phyloP scores from a whole-genome alignment of 148 eudicot genomes.

The Tetragonia tetragonoides region DNA sequence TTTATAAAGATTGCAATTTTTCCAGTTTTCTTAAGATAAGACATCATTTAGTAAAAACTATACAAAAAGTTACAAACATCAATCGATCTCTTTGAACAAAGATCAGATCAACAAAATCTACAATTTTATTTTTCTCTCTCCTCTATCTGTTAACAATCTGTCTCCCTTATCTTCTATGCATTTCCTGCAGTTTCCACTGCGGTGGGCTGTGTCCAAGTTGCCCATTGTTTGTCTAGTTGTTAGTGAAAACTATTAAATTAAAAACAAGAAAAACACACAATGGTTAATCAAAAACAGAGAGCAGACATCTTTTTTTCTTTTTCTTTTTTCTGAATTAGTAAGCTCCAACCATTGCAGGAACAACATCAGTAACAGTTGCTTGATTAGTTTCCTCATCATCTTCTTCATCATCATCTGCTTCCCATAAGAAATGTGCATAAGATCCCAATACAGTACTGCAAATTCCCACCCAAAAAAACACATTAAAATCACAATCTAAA shows the following conservation, averaged over 20 bases:
- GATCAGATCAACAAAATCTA: background rate
- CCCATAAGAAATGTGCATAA: conserved; percentile 81
- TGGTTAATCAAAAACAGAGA: background rate
- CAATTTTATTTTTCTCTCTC: background rate
- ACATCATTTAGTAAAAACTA: background rate
- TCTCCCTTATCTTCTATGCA: conserved; percentile 4
- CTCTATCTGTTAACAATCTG: background rate
- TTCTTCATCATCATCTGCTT: conserved; percentile 60
- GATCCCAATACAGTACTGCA: conserved; percentile 63
- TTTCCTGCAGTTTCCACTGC: background rate
- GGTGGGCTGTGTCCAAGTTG: background rate
- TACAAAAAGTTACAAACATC: conserved; percentile 3
- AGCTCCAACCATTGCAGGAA: conserved; percentile 22
- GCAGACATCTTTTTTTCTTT: background rate
- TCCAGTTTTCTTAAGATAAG: background rate
- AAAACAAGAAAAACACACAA: too few relatives aligned
- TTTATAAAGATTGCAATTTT: too few relatives aligned
- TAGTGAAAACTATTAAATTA: background rate
- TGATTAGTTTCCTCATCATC: conserved; percentile 20
- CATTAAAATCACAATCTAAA: background rate
- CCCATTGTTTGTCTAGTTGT: conserved; percentile 14
- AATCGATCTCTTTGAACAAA: conserved; percentile 2
- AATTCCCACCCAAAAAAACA: background rate
- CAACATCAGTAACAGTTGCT: background rate
- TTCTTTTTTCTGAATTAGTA: background rate